These are phyloP conservation scores for Saccharomycopsis sp. DNA, from an alignment of 805 yeast species.

Conservation along the genomic window DNA sequence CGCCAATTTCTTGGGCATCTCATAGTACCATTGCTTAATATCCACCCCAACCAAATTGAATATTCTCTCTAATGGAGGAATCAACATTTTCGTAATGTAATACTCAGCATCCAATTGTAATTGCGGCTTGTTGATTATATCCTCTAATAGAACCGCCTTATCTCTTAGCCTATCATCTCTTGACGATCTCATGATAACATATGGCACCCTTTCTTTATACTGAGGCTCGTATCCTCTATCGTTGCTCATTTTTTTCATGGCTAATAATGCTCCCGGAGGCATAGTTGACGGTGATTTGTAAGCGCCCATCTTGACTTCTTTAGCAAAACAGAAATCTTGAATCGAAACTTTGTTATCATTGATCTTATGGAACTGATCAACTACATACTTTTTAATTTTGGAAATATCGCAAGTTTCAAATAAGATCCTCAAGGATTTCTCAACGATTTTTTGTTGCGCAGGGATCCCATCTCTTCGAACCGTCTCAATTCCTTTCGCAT, in stretches of 20 bases:
- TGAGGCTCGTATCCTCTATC: constrained; percentile 82
- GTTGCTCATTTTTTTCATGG: constrained; percentile 49
- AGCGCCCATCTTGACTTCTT: constrained; percentile 78
- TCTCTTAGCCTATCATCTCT: constrained; percentile 58
- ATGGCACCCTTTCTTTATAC: constrained; percentile 82
- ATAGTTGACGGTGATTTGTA: constrained; percentile 65
- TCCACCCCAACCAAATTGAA: constrained; percentile 81
- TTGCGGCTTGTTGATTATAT: constrained; percentile 41
- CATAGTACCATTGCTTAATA: constrained; percentile 66
- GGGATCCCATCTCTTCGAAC: constrained; percentile 93
- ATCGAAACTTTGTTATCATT: constrained; percentile 55
- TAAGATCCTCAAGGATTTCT: constrained; percentile 54
- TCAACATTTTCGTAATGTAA: constrained; percentile 72
- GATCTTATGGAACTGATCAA: constrained; percentile 61
- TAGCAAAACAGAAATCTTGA: constrained; percentile 86
- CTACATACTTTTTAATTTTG: constrained; percentile 55
- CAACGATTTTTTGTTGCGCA: constrained; percentile 80
- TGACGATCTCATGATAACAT: constrained; percentile 57
- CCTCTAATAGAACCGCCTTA: constrained; percentile 73
- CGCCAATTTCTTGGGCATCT: constrained; percentile 76
- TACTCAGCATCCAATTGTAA: constrained; percentile 67
- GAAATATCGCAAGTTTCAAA: constrained; percentile 73
- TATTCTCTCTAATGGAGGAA: constrained; percentile 85
- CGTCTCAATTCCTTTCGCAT: constrained; percentile 96
- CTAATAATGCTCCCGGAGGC: constrained; percentile 89